Evolutionary conservation across 176 grass and related monocot genomes (phyloP).

Genomic region (Carex parvula): DNA sequence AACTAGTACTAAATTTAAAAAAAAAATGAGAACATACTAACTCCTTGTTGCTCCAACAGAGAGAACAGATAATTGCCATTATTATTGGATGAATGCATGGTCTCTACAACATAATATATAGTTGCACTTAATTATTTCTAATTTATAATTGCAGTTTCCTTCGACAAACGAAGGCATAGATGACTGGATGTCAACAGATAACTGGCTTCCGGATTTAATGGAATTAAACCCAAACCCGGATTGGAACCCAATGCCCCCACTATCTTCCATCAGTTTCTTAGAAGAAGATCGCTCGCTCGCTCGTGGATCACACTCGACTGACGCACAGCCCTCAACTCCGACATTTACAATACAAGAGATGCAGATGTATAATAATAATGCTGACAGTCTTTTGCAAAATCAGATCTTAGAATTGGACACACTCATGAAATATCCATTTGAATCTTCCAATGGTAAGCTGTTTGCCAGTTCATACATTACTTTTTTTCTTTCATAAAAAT

Average conservation of each 20-base stretch:
- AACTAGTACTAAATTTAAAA: background rate
- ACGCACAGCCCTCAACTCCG: background rate
- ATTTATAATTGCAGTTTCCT: conserved; percentile 8
- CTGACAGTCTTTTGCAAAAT: conserved; percentile 3
- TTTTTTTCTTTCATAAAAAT: background rate
- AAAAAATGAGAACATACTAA: background rate
- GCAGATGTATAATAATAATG: conserved; percentile 12
- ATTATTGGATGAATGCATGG: background rate
- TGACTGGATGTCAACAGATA: conserved; percentile 26
- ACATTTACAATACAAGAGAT: conserved; percentile 27
- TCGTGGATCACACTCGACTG: background rate
- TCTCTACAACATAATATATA: background rate
- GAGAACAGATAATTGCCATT: background rate
- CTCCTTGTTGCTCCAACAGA: background rate
- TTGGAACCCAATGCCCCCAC: background rate
- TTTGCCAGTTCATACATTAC: background rate
- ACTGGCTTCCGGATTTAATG: conserved; percentile 13
- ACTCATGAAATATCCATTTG: conserved; percentile 16
- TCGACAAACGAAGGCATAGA: conserved; percentile 15
- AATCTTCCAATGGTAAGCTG: conserved; percentile 10
- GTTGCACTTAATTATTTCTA: background rate
- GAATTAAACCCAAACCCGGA: conserved; percentile 20
- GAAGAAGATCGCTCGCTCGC: background rate
- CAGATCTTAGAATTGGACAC: conserved; percentile 9
- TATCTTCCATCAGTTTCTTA: background rate